A percentile compares a stretch with the other conserved stretches of the same genome.
Conservation (phyloP, 331 rosid species). For the Prunus yedoensis region DNA sequence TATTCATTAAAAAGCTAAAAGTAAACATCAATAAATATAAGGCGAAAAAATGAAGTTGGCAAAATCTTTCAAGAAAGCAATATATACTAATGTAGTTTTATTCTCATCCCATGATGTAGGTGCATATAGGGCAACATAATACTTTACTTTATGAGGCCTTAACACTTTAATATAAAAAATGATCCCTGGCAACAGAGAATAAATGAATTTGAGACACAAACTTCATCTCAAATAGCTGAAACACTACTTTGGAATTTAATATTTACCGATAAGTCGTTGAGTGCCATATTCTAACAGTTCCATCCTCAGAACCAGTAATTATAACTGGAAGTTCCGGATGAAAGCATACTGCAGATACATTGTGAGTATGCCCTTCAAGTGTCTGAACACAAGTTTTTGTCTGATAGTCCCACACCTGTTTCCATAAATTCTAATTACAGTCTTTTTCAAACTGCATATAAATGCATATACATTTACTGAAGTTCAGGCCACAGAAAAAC, state of each 20-base stretch:
- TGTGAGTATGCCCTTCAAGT: slow-evolving; percentile 82
- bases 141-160: not conserved
- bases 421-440: slow-evolving; percentile 12
- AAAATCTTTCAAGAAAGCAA: not conserved
- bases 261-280: slow-evolving; percentile 58
- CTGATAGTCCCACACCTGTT: slow-evolving; percentile 79
- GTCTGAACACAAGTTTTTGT: slow-evolving; percentile 62
- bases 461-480: not conserved
- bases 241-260: slow-evolving; percentile 4
- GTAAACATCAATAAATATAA: not conserved
- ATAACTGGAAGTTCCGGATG: slow-evolving; percentile 77
- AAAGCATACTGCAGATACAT: slow-evolving; percentile 65
- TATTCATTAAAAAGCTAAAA: not conserved
- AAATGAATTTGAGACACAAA: not conserved
- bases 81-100: not conserved
- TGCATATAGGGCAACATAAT: not conserved
- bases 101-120: not conserved
- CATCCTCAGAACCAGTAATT: slow-evolving; percentile 86
- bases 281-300: slow-evolving; percentile 76
- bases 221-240: not conserved
- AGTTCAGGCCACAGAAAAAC: not conserved
- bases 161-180: not conserved
- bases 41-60: not conserved
- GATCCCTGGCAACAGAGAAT: not conserved
- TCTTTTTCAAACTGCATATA: slow-evolving; percentile 8